A percentile compares a stretch with the other conserved stretches of the same genome.
Evolutionary conservation across 495 filamentous ascomycete species (phyloP).

Genomic region (Aspergillus campestris): DNA sequence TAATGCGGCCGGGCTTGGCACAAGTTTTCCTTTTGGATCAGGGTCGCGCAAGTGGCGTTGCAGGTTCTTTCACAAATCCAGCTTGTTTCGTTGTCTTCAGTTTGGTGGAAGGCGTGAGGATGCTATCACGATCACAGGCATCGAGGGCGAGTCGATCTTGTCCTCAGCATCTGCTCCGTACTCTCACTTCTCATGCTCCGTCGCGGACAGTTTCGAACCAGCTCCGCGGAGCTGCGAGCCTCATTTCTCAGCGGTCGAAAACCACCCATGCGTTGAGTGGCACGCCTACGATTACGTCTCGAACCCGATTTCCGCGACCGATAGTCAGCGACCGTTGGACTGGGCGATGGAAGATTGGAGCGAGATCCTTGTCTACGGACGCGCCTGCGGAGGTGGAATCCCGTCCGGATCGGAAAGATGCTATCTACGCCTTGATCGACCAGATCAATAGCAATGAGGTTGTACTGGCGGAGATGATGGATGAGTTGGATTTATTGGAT

Average conservation of each 20-base stretch:
- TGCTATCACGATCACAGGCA: conserved; percentile 29
- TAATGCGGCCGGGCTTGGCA: conserved; percentile 30
- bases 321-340: neutral
- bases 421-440: conserved; percentile 31
- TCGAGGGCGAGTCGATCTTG: conserved; percentile 21
- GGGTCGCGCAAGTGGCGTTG: conserved; percentile 13
- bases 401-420: conserved; percentile 13
- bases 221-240: conserved; percentile 20
- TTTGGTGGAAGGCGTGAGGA: conserved; percentile 14
- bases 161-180: conserved; percentile 20
- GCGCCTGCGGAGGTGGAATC: conserved; percentile 8
- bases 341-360: conserved; percentile 5
- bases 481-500: conserved; percentile 27
- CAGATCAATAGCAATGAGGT: conserved; percentile 30
- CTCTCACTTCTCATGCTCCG: conserved; percentile 6
- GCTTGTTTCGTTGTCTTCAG: conserved; percentile 3
- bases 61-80: conserved; percentile 7
- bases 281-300: conserved; percentile 1
- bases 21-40: conserved; percentile 20
- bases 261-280: conserved; percentile 7
- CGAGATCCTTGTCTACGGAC: conserved; percentile 21
- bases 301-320: neutral
- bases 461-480: conserved; percentile 25
- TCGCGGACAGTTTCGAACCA: conserved; percentile 18
- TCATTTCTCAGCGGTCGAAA: conserved; percentile 11